Percentiles rank a stretch among this genome's conserved stretches.
These are phyloP conservation scores for Nyctanthes arbortristis DNA, from an alignment of 257 asterid species.

Conservation along the genomic window DNA sequence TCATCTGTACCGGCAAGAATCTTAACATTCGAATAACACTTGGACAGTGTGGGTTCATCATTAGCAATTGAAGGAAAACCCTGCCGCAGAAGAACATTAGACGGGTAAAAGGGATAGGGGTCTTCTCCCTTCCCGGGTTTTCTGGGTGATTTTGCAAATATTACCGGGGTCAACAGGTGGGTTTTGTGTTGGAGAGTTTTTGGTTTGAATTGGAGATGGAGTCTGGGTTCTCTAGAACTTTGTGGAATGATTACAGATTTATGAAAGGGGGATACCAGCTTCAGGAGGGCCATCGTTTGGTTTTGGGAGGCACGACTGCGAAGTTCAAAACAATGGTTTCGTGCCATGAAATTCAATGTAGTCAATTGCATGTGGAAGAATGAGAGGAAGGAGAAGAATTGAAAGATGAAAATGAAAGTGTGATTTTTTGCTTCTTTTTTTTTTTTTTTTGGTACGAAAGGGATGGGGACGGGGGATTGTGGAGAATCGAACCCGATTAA, in stretches of 20 bases:
- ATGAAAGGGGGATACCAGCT: neutral
- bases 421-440: too few relatives aligned
- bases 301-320: neutral
- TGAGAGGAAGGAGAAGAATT: too few relatives aligned
- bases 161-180: slow-evolving; percentile 20
- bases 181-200: slow-evolving; percentile 20
- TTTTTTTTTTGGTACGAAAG: too few relatives aligned
- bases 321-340: too few relatives aligned
- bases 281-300: neutral
- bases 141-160: slow-evolving; percentile 5
- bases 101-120: slow-evolving; percentile 17
- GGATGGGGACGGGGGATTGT: too few relatives aligned
- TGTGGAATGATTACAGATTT: too few relatives aligned
- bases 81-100: neutral
- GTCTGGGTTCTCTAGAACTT: slow-evolving; percentile 5
- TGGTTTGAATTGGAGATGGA: slow-evolving; percentile 6
- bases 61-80: slow-evolving; percentile 46
- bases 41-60: slow-evolving; percentile 41
- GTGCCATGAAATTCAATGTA: too few relatives aligned
- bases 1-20: slow-evolving; percentile 40
- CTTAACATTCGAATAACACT: slow-evolving; percentile 43
- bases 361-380: too few relatives aligned
- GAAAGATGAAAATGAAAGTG: too few relatives aligned
- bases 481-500: too few relatives aligned
- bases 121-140: slow-evolving; percentile 8